Evolutionary conservation across 805 yeast species (phyloP), one percentile per base, ranked within the genome.

Genomic region (Millerozyma miso): DNA sequence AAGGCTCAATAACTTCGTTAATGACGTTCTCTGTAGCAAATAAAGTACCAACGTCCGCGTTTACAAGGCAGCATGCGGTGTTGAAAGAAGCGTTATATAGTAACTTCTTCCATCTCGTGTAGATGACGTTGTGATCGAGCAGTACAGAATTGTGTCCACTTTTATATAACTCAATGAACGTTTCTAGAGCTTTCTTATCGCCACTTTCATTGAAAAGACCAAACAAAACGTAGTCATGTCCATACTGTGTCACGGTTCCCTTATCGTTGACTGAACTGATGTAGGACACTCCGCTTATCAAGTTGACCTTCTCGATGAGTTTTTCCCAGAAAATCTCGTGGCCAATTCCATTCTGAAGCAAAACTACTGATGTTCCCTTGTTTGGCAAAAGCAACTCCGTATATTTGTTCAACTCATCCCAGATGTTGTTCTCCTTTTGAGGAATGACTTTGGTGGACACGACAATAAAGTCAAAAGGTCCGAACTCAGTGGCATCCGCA

Each of bases 1-100:
- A 42, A 5, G 55, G 55, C 5, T 18, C 19, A n/a, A 55, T 41
- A 12, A 53, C 45, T 5, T 54, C 42, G 10, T 56, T 58, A 5
- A 51, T 37, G 16, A 56, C 56, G 1, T 58, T 61, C 16, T 44
- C 46, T 4, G 46, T 40, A 16, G 55, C 57, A 79, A 46, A 83
- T 72, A 63, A 35, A 4, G 55, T 52, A 10, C 66, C 66, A 12
- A 55, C 58, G 38, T 61, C 69, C 31, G 53, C 45, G 34, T 55
- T 52, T 17, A 59, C 59, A 42, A 63, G 52, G 10, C 62, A 52
- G 31, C 67, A 61, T 4, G 76, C 62, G 4, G 89, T 74, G 63
- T 85, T 85, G 55, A 80, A 67, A 1, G 83, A 65, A 16, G 86
- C 81, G 58, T 85, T 85, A 64, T 84, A 85, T 12, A 85, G 72